Evolutionary conservation across 202 grass and related monocot genomes (phyloP).

Genomic region (Carex arenaria): DNA sequence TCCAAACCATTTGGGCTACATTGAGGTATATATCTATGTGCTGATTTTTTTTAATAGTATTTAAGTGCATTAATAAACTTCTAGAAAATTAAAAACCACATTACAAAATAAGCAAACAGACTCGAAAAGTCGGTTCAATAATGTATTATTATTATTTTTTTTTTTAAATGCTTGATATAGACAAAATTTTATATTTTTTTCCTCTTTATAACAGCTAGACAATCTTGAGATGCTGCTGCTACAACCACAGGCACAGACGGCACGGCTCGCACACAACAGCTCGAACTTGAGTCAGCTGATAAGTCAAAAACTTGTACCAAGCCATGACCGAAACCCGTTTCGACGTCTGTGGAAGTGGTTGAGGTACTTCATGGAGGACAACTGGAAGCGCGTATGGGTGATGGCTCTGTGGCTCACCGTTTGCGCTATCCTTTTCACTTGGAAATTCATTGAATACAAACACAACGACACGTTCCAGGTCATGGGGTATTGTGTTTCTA

Average conservation of each 20-base stretch:
- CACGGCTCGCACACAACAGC: conserved; percentile 35
- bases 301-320: conserved; percentile 68
- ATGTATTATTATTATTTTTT: neutral
- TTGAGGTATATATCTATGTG: conserved; percentile 40
- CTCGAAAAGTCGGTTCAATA: neutral
- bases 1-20: conserved; percentile 64
- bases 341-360: conserved; percentile 28
- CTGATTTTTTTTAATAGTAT: neutral
- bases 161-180: too few relatives aligned
- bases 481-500: conserved; percentile 88
- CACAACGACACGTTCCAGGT: conserved; percentile 48
- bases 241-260: conserved; percentile 35
- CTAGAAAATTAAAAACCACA: neutral
- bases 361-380: conserved; percentile 86
- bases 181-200: neutral
- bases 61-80: neutral
- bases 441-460: conserved; percentile 71
- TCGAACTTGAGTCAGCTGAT: conserved; percentile 80
- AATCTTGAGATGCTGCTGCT: conserved; percentile 73
- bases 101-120: neutral
- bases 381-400: conserved; percentile 92
- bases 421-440: conserved; percentile 66
- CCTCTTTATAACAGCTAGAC: conserved; percentile 35
- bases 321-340: conserved; percentile 30
- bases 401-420: conserved; percentile 67